Base-by-base conservation (phyloP, 495 filamentous ascomycete genomes). In the Achaetomiella virescens region DNA sequence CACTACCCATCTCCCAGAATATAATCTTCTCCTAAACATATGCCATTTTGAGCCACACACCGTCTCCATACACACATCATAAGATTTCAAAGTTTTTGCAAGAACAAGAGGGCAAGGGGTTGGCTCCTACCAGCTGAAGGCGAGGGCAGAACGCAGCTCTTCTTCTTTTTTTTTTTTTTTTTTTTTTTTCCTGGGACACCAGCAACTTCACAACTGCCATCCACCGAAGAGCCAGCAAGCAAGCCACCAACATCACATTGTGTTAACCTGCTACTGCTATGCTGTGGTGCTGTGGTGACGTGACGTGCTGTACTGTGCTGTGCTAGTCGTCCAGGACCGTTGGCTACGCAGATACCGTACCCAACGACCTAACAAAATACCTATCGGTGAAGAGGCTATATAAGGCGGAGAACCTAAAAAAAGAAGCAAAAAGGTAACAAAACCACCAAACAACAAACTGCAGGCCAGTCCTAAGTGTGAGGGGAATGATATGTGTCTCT, bases 341-440 rank as follows among this genome's bases (percentile, higher is more conserved):
- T 27, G 51, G 51, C 6, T 36, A 20, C 9, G 9, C 27, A 31
- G 9, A 31, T 31, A 31, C 27, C 10, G 37, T 54, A 54, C 51
- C 51, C 41, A 54, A 54, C 41, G 51, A 54, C 51, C 51, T 37
- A 41, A 17, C 40, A 2, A 6, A 37, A 18, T 36, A 10, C 9
- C 20, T 51, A 54, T 54, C 51, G 40, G 45, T 54, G 51, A 24
- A 24, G 41, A 45, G 51, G 41, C 41, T 37, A 45, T 21, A 25
- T 31, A 21, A 24, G 20, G 21, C 6, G 20, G 1, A 11, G 11
- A 24, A 24, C 27, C 40, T 9, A 22, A 6, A 8, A 46, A 12
- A 46, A 46, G 24, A 10, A 41, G 15, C 10, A 31, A 29, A n/a
- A 17, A 2, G 42, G 33, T 17, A 2, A 22, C 6, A 52, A 33